Conservation (phyloP, 352 stramenopile genomes). For the Thalassiosira exigua region DNA sequence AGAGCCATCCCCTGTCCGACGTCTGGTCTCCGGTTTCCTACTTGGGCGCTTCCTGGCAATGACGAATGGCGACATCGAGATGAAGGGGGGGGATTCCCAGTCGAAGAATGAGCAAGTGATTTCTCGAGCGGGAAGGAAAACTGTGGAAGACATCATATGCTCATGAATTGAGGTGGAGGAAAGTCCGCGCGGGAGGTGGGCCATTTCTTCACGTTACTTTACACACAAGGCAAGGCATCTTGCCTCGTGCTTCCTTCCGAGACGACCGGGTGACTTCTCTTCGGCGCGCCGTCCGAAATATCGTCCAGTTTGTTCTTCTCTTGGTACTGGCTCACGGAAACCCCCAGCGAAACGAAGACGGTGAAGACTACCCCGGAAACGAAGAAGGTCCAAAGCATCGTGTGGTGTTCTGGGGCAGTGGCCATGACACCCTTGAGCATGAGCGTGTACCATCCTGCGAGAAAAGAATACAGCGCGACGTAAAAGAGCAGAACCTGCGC, state of each 20-base stretch:
- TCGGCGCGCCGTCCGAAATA: background rate
- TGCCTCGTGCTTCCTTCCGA: background rate
- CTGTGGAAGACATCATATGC: no score
- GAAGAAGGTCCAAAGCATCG: slow-evolving; percentile 41
- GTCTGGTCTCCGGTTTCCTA: no score
- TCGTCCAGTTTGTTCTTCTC: slow-evolving; percentile 9
- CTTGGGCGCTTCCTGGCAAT: no score
- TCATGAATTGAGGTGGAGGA: no score
- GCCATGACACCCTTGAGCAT: slow-evolving; percentile 35
- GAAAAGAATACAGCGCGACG: slow-evolving; percentile 25
- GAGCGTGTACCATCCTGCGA: slow-evolving; percentile 23
- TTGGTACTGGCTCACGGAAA: slow-evolving; percentile 20
- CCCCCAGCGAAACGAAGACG: slow-evolving; percentile 10
- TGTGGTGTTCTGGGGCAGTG: slow-evolving; percentile 7
- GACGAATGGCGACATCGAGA: no score
- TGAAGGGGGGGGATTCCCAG: no score
- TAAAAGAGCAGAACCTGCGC: slow-evolving; percentile 26
- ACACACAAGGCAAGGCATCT: slow-evolving; percentile 19
- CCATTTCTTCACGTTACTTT: slow-evolving; percentile 11
- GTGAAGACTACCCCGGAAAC: slow-evolving; percentile 10
- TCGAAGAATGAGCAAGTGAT: no score
- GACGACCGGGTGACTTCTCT: background rate
- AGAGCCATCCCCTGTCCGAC: no score
- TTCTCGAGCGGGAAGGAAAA: no score
- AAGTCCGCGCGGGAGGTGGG: no score